Conservation (phyloP, 176 grass and related monocot species). For the Lolium multiflorum region DNA sequence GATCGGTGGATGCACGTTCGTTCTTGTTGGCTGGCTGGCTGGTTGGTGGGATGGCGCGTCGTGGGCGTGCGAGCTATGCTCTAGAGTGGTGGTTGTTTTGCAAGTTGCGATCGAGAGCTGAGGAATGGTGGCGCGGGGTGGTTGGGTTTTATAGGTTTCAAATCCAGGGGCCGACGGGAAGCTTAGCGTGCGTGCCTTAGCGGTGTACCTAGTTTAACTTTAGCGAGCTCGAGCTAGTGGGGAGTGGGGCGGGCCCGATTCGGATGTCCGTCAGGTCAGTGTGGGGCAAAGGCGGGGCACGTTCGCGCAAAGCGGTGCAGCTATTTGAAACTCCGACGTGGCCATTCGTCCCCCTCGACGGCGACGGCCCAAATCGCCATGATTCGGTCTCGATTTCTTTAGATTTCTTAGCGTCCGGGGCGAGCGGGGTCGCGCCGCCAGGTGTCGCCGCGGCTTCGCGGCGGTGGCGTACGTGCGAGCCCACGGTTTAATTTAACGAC, state of each 20-base stretch:
- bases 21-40: background rate
- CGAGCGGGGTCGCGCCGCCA: background rate
- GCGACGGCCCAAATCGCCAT: background rate
- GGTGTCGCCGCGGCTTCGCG: conserved; percentile 4
- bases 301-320: conserved; percentile 5
- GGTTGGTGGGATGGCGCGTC: conserved; percentile 21
- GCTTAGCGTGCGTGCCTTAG: conserved; percentile 6
- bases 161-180: background rate
- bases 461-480: background rate
- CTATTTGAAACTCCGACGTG: conserved; percentile 58
- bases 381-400: background rate
- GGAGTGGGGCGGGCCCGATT: background rate
- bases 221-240: background rate
- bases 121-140: conserved; percentile 21
- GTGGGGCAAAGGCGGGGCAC: conserved; percentile 41
- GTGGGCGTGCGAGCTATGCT: background rate
- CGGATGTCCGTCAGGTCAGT: conserved; percentile 36
- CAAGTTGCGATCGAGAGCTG: background rate
- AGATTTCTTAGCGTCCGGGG: background rate
- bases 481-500: background rate
- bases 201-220: background rate
- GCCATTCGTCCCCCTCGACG: conserved; percentile 35
- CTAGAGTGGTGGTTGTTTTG: background rate
- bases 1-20: too few species aligned
- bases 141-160: conserved; percentile 38